phyloP scores from a whole-genome alignment of 2,329 filamentous ascomycete species.

The Aspergillus ochraceus region DNA sequence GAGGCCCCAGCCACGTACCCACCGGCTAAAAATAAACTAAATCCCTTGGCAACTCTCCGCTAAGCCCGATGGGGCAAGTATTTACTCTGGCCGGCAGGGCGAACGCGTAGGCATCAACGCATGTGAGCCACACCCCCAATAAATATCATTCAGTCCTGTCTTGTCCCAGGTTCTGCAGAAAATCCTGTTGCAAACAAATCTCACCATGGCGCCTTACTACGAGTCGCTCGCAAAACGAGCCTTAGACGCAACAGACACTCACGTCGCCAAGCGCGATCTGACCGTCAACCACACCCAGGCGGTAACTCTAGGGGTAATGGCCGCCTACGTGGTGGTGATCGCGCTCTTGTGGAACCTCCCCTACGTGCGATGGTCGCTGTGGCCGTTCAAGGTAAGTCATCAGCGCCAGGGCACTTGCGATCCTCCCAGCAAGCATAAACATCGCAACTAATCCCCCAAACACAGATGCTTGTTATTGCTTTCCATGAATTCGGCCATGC shows the following conservation, averaged over 20 bases:
- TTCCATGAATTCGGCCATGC: constrained; percentile 81
- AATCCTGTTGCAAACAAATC: not conserved
- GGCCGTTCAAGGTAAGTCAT: constrained; percentile 71
- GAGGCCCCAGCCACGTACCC: constrained; percentile 7
- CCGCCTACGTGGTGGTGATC: constrained; percentile 69
- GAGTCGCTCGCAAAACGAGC: constrained; percentile 21
- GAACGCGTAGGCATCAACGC: constrained; percentile 20
- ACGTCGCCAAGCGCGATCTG: constrained; percentile 55
- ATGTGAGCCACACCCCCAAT: not conserved
- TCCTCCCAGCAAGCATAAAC: no score
- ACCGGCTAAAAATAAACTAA: constrained; percentile 20
- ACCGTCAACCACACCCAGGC: constrained; percentile 67
- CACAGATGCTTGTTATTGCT: constrained; percentile 75
- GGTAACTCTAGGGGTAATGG: constrained; percentile 71
- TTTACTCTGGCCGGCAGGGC: constrained; percentile 12
- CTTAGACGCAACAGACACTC: constrained; percentile 22
- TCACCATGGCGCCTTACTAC: constrained; percentile 31
- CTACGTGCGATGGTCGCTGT: constrained; percentile 71
- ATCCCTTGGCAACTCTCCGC: constrained; percentile 15
- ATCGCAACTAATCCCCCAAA: no score
- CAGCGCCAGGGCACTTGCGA: no score
- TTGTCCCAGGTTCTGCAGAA: not conserved
- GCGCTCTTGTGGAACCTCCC: constrained; percentile 78
- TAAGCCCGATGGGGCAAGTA: constrained; percentile 16
- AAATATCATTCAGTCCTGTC: not conserved